Evolutionary conservation across 2,329 filamentous ascomycete species (phyloP).

Genomic region (Lasiodiplodia gonubiensis): DNA sequence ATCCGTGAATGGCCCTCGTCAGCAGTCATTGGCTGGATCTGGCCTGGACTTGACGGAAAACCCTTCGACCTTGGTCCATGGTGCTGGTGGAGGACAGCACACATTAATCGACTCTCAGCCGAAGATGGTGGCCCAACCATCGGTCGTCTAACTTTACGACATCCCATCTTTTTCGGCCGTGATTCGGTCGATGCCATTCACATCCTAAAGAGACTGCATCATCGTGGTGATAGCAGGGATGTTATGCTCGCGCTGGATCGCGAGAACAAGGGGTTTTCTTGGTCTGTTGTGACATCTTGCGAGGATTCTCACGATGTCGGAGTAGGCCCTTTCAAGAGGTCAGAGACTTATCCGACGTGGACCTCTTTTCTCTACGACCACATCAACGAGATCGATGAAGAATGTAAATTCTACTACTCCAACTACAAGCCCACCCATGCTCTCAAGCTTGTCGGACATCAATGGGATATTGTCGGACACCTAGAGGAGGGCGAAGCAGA

Average conservation of each 20-base stretch:
- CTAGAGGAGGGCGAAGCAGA: not conserved
- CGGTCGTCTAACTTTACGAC: not conserved
- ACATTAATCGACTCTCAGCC: not conserved
- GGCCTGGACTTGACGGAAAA: not conserved
- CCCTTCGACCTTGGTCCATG: not conserved
- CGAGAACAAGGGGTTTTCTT: not conserved
- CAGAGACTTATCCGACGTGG: not conserved
- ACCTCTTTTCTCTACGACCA: not conserved
- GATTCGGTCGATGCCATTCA: not conserved
- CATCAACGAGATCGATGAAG: not conserved
- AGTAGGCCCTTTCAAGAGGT: too few species aligned
- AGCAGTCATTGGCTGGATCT: constrained; percentile 7
- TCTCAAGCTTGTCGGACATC: too few species aligned
- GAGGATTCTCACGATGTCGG: too few species aligned
- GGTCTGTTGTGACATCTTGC: too few species aligned
- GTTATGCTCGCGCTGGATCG: not conserved
- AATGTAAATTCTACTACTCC: not conserved
- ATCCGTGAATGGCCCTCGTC: constrained; percentile 10
- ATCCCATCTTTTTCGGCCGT: not conserved
- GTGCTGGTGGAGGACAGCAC: not conserved
- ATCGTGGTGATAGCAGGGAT: not conserved
- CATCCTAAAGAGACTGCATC: not conserved
- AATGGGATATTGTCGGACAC: not conserved
- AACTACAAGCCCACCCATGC: too few species aligned
- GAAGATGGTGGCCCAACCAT: not conserved